phyloP scores from a whole-genome alignment of 495 filamentous ascomycete species.

The Cenococcum geophilum region DNA sequence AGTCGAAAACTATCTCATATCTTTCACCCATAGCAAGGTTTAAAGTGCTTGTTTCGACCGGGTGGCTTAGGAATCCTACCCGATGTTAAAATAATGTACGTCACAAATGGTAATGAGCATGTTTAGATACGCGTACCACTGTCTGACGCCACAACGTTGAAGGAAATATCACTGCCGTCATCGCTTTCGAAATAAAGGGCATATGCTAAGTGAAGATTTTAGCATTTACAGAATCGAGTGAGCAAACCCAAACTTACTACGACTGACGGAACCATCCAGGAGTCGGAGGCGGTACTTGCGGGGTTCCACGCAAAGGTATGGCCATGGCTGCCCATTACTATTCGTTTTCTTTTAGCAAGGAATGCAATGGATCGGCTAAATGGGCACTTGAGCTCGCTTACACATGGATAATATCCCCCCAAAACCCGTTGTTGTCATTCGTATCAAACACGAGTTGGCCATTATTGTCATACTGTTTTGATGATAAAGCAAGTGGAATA shows the following conservation, averaged over 20 bases:
- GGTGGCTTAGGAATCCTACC: constrained; percentile 37
- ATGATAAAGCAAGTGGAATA: constrained; percentile 43
- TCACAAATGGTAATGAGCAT: background rate
- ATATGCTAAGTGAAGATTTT: constrained; percentile 35
- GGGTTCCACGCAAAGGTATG: constrained; percentile 47
- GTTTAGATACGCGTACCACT: constrained; percentile 30
- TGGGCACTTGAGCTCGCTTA: background rate
- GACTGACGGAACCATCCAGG: constrained; percentile 41
- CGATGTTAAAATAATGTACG: background rate
- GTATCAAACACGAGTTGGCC: constrained; percentile 40
- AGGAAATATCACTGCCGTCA: constrained; percentile 33
- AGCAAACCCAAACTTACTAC: constrained; percentile 15
- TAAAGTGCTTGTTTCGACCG: constrained; percentile 37
- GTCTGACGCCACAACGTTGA: constrained; percentile 53
- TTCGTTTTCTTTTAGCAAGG: background rate
- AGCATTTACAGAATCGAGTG: background rate
- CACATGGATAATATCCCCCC: constrained; percentile 49
- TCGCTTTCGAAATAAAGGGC: constrained; percentile 41
- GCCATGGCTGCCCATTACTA: constrained; percentile 29
- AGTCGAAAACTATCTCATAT: constrained; percentile 53
- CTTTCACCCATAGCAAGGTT: constrained; percentile 50
- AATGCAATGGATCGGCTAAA: background rate
- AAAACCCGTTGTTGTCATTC: constrained; percentile 40
- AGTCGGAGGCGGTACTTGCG: constrained; percentile 54
- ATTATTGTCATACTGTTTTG: constrained; percentile 45